Percentiles rank a stretch among this genome's conserved stretches.
Evolutionary conservation across 163 green algal species (phyloP).

Genomic region (Chlamydomonas reinhardtii): DNA sequence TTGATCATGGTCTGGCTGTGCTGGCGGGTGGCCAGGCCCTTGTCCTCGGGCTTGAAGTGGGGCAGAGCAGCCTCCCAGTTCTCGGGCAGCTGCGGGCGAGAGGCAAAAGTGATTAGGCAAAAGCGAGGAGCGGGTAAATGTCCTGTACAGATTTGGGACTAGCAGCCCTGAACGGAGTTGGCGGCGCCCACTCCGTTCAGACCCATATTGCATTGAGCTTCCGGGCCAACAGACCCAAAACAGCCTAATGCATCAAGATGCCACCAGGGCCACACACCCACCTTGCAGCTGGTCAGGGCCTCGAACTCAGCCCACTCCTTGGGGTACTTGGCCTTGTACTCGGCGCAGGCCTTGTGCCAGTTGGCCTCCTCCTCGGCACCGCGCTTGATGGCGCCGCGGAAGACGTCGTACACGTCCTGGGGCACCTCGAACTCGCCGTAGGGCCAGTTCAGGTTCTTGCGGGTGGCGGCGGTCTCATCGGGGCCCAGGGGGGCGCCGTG

Average conservation of each 20-base stretch:
- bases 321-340: conserved; percentile 90
- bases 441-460: conserved; percentile 96
- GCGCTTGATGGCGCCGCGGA: conserved; percentile 57
- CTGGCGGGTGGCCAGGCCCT: conserved; percentile 94
- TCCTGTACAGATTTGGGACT: no score
- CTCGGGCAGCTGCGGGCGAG: conserved; percentile 71
- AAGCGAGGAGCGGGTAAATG: no score
- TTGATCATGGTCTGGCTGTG: conserved; percentile 98
- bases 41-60: conserved; percentile 94
- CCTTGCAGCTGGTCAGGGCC: conserved; percentile 76
- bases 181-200: no score
- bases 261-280: no score
- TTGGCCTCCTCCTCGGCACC: conserved; percentile 76
- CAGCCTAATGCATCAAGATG: no score
- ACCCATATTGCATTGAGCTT: no score
- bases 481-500: conserved; percentile 96
- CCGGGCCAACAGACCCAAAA: no score
- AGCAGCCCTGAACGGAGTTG: no score
- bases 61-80: conserved; percentile 93
- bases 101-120: no score
- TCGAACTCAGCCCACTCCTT: conserved; percentile 81
- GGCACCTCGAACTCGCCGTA: conserved; percentile 95
- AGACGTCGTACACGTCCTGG: conserved; percentile 77
- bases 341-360: conserved; percentile 77
- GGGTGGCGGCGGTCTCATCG: conserved; percentile 95